These are phyloP conservation scores for Thielaviopsis musarum DNA, from an alignment of 2,329 filamentous ascomycete genomes.

Conservation along the genomic window DNA sequence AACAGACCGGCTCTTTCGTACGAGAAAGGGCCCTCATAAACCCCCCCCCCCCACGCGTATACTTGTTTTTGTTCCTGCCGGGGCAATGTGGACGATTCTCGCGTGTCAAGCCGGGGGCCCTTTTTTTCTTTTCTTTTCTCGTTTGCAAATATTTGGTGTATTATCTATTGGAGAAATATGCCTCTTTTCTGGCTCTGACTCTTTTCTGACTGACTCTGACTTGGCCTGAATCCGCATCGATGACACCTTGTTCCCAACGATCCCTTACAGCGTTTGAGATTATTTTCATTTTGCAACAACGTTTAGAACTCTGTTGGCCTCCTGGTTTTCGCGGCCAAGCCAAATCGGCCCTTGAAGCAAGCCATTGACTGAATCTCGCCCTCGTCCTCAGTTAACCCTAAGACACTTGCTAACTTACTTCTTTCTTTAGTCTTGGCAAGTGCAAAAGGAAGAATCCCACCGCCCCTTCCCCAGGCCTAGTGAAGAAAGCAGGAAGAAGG, in stretches of 20 bases:
- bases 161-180: too few relatives aligned
- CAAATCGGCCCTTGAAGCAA: not conserved
- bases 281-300: too few relatives aligned
- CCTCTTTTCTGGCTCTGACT: too few relatives aligned
- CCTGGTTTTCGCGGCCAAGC: not conserved
- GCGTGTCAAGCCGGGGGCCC: too few relatives aligned
- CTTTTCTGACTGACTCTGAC: too few relatives aligned
- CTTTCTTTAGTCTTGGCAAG: not conserved
- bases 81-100: too few relatives aligned
- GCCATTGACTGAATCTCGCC: not conserved
- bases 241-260: not conserved
- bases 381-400: too few relatives aligned
- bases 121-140: too few relatives aligned
- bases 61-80: too few relatives aligned
- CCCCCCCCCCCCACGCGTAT: too few relatives aligned
- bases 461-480: not conserved
- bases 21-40: not conserved
- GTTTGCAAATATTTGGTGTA: too few relatives aligned
- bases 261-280: not conserved
- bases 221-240: not conserved
- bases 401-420: too few relatives aligned
- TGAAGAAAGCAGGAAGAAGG: not conserved
- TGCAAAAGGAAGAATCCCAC: not conserved
- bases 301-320: not conserved
- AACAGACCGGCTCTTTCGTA: not conserved